Evolutionary conservation across 2,329 filamentous ascomycete genomes (phyloP).

Genomic region (Cryphonectria naterciae): DNA sequence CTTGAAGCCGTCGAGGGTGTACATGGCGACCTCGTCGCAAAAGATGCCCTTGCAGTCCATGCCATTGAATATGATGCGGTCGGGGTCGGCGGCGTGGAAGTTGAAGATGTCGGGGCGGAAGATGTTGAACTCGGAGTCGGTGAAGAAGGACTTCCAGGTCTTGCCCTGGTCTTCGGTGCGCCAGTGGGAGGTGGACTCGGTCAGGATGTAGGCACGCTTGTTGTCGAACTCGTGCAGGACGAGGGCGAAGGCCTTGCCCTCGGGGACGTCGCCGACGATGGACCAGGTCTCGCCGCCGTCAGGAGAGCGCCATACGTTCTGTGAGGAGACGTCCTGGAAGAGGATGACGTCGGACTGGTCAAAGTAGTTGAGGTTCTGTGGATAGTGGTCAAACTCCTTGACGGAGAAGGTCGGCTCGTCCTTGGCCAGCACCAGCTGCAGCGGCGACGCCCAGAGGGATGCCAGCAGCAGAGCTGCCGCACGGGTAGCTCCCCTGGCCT

Average conservation of each 20-base stretch:
- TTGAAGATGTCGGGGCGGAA: conserved; percentile 59
- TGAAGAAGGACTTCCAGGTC: conserved; percentile 76
- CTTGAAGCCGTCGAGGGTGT: conserved; percentile 86
- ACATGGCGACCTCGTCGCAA: conserved; percentile 67
- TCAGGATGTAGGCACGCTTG: conserved; percentile 79
- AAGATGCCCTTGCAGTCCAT: conserved; percentile 68
- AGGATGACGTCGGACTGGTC: conserved; percentile 84
- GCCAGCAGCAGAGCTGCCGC: conserved; percentile 58
- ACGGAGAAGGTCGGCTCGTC: conserved; percentile 68
- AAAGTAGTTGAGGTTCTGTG: conserved; percentile 82
- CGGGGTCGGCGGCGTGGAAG: conserved; percentile 83
- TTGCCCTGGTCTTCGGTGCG: conserved; percentile 82
- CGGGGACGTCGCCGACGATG: conserved; percentile 64
- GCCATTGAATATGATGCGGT: conserved; percentile 84
- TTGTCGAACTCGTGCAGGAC: conserved; percentile 79
- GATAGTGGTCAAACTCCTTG: conserved; percentile 68
- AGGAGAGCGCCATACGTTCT: conserved; percentile 74
- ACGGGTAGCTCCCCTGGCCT: conserved; percentile 51
- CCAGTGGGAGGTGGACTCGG: conserved; percentile 72
- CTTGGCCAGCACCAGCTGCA: conserved; percentile 54
- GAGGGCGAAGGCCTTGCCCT: conserved; percentile 65
- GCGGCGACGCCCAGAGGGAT: conserved; percentile 43
- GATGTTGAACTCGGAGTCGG: conserved; percentile 59
- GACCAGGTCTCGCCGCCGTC: conserved; percentile 83
- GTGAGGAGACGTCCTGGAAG: conserved; percentile 67